Evolutionary conservation across 257 asterid genomes (phyloP).

Genomic region (Striga asiatica): DNA sequence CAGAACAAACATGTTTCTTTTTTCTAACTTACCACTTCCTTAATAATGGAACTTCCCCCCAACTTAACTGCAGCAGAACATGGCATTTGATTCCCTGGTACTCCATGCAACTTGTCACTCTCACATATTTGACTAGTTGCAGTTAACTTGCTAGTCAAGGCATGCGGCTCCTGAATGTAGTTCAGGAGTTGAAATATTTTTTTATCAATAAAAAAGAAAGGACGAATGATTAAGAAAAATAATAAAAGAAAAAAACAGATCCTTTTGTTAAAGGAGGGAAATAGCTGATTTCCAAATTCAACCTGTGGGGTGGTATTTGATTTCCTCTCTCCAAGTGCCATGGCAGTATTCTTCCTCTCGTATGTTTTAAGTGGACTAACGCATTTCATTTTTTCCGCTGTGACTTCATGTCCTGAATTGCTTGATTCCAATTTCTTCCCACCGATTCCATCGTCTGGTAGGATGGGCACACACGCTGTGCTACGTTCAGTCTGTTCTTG

Average conservation of each 20-base stretch:
- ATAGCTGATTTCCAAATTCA: slow-evolving; percentile 10
- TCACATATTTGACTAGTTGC: no score
- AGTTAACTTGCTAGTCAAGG: no score
- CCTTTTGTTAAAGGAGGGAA: no score
- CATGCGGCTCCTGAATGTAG: no score
- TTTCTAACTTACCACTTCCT: slow-evolving; percentile 13
- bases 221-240: no score
- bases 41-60: slow-evolving; percentile 7
- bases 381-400: slow-evolving; percentile 13
- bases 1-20: no score
- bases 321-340: slow-evolving; percentile 17
- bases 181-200: no score
- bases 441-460: slow-evolving; percentile 4
- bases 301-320: slow-evolving; percentile 12
- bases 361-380: slow-evolving; percentile 1
- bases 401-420: slow-evolving; percentile 3
- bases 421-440: neutral
- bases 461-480: neutral
- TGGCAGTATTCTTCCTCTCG: slow-evolving; percentile 12
- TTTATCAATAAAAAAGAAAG: no score
- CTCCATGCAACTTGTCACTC: slow-evolving; percentile 5
- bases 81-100: slow-evolving; percentile 8
- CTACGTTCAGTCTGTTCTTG: slow-evolving; percentile 20
- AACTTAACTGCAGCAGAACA: slow-evolving; percentile 6
- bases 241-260: no score